Evolutionary conservation across 371 early-diverging fungal genomes (phyloP).

Genomic region (Mucor indicus): DNA sequence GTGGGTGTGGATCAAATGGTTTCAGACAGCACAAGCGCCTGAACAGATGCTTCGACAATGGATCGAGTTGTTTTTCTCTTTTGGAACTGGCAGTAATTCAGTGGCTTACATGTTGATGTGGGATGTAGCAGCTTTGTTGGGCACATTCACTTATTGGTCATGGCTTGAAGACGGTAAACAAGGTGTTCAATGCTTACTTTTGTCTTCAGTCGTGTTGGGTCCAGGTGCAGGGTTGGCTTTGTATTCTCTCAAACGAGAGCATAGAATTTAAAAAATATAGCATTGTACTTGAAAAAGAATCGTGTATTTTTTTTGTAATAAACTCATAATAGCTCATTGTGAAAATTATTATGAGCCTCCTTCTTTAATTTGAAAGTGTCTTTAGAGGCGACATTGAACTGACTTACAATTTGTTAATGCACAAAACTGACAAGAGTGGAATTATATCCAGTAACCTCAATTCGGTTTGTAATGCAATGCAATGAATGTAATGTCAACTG

Average conservation of each 20-base stretch:
- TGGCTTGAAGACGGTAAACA: constrained; percentile 7
- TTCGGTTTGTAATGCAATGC: too few relatives aligned
- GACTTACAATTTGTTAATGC: too few relatives aligned
- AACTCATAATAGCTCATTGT: too few relatives aligned
- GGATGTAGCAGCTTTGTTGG: constrained; percentile 4
- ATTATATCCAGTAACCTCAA: too few relatives aligned
- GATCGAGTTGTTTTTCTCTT: constrained; percentile 6
- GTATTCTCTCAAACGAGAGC: constrained; percentile 9
- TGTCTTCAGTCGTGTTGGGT: neutral
- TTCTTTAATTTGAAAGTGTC: too few relatives aligned
- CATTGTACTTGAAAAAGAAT: too few relatives aligned
- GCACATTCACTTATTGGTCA: constrained; percentile 8
- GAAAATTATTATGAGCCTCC: too few relatives aligned
- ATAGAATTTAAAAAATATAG: constrained; percentile 7
- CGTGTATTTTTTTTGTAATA: too few relatives aligned
- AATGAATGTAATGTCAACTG: too few relatives aligned
- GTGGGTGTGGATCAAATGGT: constrained; percentile 15
- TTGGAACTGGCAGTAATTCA: constrained; percentile 1
- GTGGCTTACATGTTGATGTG: constrained; percentile 13
- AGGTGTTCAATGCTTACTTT: neutral
- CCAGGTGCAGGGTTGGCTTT: constrained; percentile 10
- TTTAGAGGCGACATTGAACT: too few relatives aligned
- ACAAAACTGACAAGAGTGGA: too few relatives aligned
- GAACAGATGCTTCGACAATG: constrained; percentile 5
- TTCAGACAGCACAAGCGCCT: constrained; percentile 3